Evolutionary conservation across 805 yeast genomes (phyloP).

Genomic region (Zygotorulaspora florentina): DNA sequence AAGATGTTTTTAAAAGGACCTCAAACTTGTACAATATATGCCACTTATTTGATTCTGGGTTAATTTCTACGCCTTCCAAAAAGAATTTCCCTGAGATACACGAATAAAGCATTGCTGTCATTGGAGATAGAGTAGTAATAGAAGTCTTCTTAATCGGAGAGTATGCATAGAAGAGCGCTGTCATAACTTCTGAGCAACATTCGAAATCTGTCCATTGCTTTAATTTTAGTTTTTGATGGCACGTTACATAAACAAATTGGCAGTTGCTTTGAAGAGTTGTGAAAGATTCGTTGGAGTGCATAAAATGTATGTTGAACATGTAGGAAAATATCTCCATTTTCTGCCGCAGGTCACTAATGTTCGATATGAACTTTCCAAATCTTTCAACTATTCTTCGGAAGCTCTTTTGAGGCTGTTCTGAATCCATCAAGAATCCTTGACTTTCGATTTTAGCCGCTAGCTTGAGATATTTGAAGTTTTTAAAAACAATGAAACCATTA

Average conservation of each 20-base stretch:
- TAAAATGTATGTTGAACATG: slow-evolving; percentile 21
- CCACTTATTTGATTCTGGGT: slow-evolving; percentile 10
- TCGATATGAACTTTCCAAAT: slow-evolving; percentile 23
- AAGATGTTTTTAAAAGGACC: slow-evolving; percentile 33
- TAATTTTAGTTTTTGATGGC: slow-evolving; percentile 14
- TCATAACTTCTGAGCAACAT: slow-evolving; percentile 28
- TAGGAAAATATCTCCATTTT: slow-evolving; percentile 17
- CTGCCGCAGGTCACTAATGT: slow-evolving; percentile 7
- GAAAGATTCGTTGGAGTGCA: slow-evolving; percentile 10
- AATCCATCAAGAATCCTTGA: slow-evolving; percentile 7
- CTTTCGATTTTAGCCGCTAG: slow-evolving; percentile 11
- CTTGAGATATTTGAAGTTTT: slow-evolving; percentile 8
- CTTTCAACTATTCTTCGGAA: slow-evolving; percentile 10
- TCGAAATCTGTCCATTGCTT: slow-evolving; percentile 9
- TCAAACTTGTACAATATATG: slow-evolving; percentile 30
- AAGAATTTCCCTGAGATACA: slow-evolving; percentile 9
- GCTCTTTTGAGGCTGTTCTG: neutral
- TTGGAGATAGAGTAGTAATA: slow-evolving; percentile 20
- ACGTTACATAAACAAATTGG: slow-evolving; percentile 12
- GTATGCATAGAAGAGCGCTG: slow-evolving; percentile 19
- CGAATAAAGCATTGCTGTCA: slow-evolving; percentile 22
- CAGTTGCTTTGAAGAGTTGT: slow-evolving; percentile 15
- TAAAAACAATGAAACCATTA: slow-evolving; percentile 22
- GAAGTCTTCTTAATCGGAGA: slow-evolving; percentile 7
- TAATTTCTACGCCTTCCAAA: slow-evolving; percentile 6